Conservation (phyloP, 2,329 filamentous ascomycete species). For the Gaeumannomyces tritici region DNA sequence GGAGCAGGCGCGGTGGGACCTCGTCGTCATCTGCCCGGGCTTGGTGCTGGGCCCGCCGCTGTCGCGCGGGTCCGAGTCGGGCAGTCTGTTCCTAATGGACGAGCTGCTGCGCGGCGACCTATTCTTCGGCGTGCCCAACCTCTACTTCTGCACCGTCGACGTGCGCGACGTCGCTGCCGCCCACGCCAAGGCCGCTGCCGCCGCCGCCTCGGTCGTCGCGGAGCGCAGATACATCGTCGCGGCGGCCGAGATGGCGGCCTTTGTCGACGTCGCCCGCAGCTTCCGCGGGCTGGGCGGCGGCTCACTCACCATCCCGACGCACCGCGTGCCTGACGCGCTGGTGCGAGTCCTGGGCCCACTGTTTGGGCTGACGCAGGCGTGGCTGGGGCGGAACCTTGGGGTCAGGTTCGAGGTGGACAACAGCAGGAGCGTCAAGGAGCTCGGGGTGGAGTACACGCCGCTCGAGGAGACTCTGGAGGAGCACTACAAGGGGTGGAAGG, state of each 20-base stretch:
- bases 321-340: neutral
- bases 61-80: slow-evolving; percentile 13
- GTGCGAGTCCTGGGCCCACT: neutral
- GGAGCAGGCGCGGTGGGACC: slow-evolving; percentile 14
- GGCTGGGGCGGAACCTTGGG: neutral
- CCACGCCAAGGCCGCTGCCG: slow-evolving; percentile 8
- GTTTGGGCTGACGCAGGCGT: neutral
- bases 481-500: neutral
- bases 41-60: slow-evolving; percentile 15
- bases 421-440: slow-evolving; percentile 37
- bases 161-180: slow-evolving; percentile 14
- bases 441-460: slow-evolving; percentile 49
- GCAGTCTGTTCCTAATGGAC: slow-evolving; percentile 17
- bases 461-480: slow-evolving; percentile 36
- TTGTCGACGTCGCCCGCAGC: neutral
- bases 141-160: slow-evolving; percentile 13
- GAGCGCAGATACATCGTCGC: slow-evolving; percentile 8
- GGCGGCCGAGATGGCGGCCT: neutral
- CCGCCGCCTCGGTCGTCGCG: slow-evolving; percentile 4
- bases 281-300: neutral
- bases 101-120: slow-evolving; percentile 14
- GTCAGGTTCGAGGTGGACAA: slow-evolving; percentile 43
- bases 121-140: slow-evolving; percentile 15
- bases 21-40: slow-evolving; percentile 16
- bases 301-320: neutral